phyloP scores from a whole-genome alignment of 495 filamentous ascomycete genomes.

The Talaromyces adpressus region DNA sequence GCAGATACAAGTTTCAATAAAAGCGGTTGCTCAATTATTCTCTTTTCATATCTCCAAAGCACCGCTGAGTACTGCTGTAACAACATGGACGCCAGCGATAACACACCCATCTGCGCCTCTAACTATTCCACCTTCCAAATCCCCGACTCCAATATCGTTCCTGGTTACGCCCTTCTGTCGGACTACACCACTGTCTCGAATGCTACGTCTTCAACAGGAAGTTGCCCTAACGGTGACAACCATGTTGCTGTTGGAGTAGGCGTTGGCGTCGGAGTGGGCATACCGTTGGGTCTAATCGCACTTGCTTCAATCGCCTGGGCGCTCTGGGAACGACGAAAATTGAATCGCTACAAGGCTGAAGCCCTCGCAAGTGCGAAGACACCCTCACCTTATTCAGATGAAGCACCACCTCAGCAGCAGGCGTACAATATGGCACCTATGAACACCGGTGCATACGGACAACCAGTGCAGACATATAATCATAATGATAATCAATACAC shows the following conservation, averaged over 20 bases:
- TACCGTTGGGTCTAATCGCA: conserved; percentile 23
- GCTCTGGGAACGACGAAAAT: conserved; percentile 17
- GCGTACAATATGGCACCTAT: neutral
- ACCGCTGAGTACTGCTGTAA: conserved; percentile 25
- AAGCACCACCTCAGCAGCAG: neutral
- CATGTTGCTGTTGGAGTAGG: conserved; percentile 14
- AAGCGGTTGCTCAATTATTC: conserved; percentile 23
- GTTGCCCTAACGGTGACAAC: neutral
- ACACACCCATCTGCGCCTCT: conserved; percentile 15
- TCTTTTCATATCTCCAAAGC: conserved; percentile 12
- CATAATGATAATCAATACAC: neutral
- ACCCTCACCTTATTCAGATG: neutral
- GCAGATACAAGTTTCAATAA: conserved; percentile 9
- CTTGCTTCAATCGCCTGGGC: conserved; percentile 23
- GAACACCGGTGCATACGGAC: neutral
- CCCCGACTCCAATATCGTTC: conserved; percentile 11
- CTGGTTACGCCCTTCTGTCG: conserved; percentile 16
- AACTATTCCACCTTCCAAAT: conserved; percentile 16
- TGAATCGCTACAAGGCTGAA: neutral
- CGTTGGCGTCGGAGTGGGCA: conserved; percentile 14
- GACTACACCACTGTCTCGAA: conserved; percentile 12
- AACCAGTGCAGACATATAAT: neutral
- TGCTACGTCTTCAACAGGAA: neutral
- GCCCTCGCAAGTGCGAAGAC: neutral
- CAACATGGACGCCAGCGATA: conserved; percentile 13